Evolutionary conservation across 805 yeast species (phyloP), one percentile per base, ranked within the genome.

Genomic region (Grigorovia humatica): DNA sequence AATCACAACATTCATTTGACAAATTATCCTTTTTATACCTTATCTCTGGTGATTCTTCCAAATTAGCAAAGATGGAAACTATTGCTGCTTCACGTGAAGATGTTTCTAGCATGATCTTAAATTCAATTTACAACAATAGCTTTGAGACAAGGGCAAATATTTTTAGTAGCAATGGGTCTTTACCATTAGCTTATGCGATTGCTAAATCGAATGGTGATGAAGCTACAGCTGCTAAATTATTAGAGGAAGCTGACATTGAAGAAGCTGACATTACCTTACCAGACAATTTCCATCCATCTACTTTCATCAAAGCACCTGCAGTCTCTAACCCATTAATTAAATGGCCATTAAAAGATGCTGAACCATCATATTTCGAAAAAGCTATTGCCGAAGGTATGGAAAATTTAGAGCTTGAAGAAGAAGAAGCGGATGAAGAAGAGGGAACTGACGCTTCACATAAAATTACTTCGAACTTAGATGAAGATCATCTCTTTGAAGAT

Each of bases 41-140:
- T 59, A 74, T 81, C 55, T 84, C 90, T 53, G 99, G 98, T 70
- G 90, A 91, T 63, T 62, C 67, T 29, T 77, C 77, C 45, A 84
- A 91, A 64, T 73, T 93, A 63, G 70, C 78, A 48, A 88, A 85
- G 70, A 90, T 93, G 96, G 83, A 88, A 56, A 74, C 79, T 54
- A 89, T 91, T 71, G 93, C 98, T 47, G 95, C 85, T 65, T 84
- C 82, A 58, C 85, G 96, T 63, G 85, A 85, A 52, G 95, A 91
- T 65, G 68, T 78, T 46, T 78, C 86, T 23, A 82, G 96, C 43
- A 75, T 88, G 63, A 77, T 93, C 62, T 93, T 88, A 63, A 90
- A 89, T 61, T 80, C 93, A 23, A 70, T 90, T 52, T 91, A 83
- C 70, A 76, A 80, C 63, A 82, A 85, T 63, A 84, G 88, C 51